These are phyloP conservation scores for Rhododendron griersonianum DNA, from an alignment of 148 eudicot species.

Conservation along the genomic window DNA sequence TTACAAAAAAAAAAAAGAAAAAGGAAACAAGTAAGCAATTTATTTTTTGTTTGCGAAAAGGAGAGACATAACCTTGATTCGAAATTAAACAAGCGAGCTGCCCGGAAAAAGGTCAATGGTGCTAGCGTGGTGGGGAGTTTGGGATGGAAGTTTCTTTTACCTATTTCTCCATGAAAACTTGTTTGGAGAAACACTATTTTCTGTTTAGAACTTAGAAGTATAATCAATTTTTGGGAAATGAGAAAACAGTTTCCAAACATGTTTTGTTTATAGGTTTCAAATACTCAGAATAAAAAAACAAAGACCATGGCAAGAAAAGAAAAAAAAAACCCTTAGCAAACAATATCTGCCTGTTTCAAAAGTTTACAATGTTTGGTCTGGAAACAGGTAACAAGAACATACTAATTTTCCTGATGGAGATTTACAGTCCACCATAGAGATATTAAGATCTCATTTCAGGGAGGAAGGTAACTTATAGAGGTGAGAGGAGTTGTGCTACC, in stretches of 20 bases:
- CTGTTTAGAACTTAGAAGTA: neutral
- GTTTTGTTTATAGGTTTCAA: neutral
- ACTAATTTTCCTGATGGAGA: neutral
- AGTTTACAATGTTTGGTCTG: neutral
- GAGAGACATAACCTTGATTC: neutral
- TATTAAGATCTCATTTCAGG: neutral
- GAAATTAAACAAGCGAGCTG: neutral
- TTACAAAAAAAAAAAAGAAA: no score
- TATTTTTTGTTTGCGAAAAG: no score
- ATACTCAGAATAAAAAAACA: neutral
- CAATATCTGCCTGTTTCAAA: neutral
- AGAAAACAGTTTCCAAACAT: neutral
- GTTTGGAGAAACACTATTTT: neutral
- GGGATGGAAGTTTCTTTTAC: neutral
- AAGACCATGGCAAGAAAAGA: neutral
- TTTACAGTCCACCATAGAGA: neutral
- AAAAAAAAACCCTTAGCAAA: neutral
- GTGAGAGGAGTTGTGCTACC: constrained; percentile 14
- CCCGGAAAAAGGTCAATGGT: neutral
- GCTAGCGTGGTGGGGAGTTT: neutral
- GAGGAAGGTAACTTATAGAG: neutral
- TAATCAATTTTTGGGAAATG: neutral
- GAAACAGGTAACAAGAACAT: neutral
- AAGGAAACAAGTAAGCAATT: neutral
- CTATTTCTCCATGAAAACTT: neutral